Conservation (phyloP, 345 rosid species). For the Xanthoceras sorbifolium region DNA sequence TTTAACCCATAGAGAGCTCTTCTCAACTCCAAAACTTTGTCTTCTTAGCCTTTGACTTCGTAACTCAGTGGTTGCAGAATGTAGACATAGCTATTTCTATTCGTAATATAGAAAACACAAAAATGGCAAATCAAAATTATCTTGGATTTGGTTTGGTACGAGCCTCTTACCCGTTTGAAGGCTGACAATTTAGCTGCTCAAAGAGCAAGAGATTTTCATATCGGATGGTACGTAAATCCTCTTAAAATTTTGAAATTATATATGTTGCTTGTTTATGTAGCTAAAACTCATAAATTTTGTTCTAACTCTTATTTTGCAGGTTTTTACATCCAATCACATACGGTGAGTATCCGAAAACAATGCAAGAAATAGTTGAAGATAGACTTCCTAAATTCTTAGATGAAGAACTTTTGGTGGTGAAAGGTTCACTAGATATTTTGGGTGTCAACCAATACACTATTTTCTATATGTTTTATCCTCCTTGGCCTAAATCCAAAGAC, state of each 20-base stretch:
- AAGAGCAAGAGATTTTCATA: too few species aligned
- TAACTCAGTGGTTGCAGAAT: too few species aligned
- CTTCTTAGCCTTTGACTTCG: too few species aligned
- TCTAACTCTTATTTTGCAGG: constrained; percentile 27
- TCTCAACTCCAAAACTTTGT: too few species aligned
- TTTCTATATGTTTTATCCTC: constrained; percentile 45
- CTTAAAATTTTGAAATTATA: too few species aligned
- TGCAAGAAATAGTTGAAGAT: too few species aligned
- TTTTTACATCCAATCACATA: constrained; percentile 59
- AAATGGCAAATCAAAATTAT: constrained; percentile 59
- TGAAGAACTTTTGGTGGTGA: constrained; percentile 44
- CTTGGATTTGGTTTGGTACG: constrained; percentile 64
- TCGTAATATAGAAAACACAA: constrained; percentile 41
- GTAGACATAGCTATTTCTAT: too few species aligned
- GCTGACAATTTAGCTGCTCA: constrained; percentile 65
- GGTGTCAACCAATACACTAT: constrained; percentile 63
- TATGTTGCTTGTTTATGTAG: too few species aligned
- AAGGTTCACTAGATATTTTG: constrained; percentile 45
- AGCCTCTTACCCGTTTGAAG: constrained; percentile 50
- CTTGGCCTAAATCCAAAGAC: constrained; percentile 29
- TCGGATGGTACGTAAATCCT: constrained; percentile 69
- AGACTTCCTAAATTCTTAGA: too few species aligned
- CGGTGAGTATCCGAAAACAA: too few species aligned
- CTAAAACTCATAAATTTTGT: too few species aligned
- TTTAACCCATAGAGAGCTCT: too few species aligned